These are phyloP conservation scores for Syncephalis plumigaleata DNA, from an alignment of 371 early-diverging fungal species.

Conservation along the genomic window DNA sequence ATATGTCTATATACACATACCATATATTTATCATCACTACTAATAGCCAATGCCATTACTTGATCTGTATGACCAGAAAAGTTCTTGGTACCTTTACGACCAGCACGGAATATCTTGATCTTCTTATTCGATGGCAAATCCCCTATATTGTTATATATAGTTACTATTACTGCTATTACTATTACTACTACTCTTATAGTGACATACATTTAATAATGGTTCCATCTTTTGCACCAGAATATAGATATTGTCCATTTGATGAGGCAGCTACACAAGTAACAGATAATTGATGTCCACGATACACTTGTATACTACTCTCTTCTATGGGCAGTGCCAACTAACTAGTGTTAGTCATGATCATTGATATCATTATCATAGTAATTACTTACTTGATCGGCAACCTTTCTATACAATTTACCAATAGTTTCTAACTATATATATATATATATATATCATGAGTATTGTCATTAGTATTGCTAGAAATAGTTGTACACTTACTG, in stretches of 20 bases:
- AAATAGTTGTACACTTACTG: conserved; percentile 20
- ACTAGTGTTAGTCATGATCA: neutral
- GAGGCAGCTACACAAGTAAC: conserved; percentile 63
- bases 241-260: conserved; percentile 45
- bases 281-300: conserved; percentile 48
- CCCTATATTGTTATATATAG: too few relatives aligned
- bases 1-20: conserved; percentile 17
- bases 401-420: neutral
- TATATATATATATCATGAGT: neutral
- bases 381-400: neutral
- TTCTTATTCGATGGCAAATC: conserved; percentile 31
- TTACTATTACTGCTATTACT: too few relatives aligned
- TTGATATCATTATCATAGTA: neutral
- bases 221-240: conserved; percentile 81
- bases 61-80: conserved; percentile 69
- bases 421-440: neutral
- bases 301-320: neutral
- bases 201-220: conserved; percentile 75
- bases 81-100: conserved; percentile 51
- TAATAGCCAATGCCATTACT: conserved; percentile 61
- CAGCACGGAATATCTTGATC: conserved; percentile 46
- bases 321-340: conserved; percentile 30
- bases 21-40: conserved; percentile 66
- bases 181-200: too few relatives aligned
- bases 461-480: neutral